Conservation (phyloP, 2,329 filamentous ascomycete genomes). For the Balansia obtecta region DNA sequence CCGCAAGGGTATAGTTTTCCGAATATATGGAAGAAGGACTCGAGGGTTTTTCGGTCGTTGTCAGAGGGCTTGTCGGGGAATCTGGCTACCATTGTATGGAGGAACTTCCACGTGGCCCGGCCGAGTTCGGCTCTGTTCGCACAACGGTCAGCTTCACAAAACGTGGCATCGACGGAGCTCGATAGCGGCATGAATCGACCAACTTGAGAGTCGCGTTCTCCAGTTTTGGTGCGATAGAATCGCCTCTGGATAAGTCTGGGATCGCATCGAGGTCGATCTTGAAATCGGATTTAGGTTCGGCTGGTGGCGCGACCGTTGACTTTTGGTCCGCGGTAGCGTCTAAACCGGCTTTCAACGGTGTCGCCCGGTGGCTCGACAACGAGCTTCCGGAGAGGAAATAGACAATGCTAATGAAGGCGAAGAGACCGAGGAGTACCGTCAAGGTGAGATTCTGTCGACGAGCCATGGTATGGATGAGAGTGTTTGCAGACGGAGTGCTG, state of each 20-base stretch:
- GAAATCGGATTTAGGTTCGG: slow-evolving; percentile 17
- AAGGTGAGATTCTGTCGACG: slow-evolving; percentile 40
- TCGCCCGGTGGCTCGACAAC: background rate
- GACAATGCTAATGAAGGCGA: slow-evolving; percentile 44
- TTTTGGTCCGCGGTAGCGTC: background rate
- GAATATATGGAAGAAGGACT: slow-evolving; percentile 54
- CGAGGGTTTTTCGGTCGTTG: slow-evolving; percentile 50
- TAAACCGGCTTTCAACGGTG: slow-evolving; percentile 8
- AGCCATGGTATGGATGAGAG: slow-evolving; percentile 27
- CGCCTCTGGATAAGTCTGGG: slow-evolving; percentile 46
- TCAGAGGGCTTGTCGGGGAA: slow-evolving; percentile 53
- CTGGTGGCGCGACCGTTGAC: slow-evolving; percentile 1
- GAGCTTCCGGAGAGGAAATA: slow-evolving; percentile 41
- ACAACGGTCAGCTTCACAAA: slow-evolving; percentile 5
- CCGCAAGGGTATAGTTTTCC: slow-evolving; percentile 59
- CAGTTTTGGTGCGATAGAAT: slow-evolving; percentile 66
- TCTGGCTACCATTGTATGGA: slow-evolving; percentile 59
- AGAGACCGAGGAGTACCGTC: slow-evolving; percentile 40
- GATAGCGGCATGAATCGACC: slow-evolving; percentile 10
- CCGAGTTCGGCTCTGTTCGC: slow-evolving; percentile 46
- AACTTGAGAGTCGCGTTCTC: slow-evolving; percentile 75
- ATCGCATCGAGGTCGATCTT: slow-evolving; percentile 28
- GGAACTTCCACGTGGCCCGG: slow-evolving; percentile 55
- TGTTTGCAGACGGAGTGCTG: background rate
- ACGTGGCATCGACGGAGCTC: background rate